Evolutionary conservation across 306 rosid species (phyloP), one percentile per base, ranked within the genome.

Genomic region (Alnus rubra): DNA sequence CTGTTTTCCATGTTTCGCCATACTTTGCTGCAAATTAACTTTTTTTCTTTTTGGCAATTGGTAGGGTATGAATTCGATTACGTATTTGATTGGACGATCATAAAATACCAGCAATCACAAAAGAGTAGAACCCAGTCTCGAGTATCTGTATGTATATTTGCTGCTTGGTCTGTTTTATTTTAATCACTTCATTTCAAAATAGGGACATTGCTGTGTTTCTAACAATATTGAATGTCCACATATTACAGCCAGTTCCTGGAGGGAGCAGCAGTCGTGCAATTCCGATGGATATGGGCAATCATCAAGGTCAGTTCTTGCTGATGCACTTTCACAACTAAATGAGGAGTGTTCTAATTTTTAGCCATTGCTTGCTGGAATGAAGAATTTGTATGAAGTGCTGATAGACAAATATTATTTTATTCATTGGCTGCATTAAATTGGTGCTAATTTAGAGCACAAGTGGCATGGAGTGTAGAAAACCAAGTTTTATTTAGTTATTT

Each of bases 61-160:
- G 55, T 90, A 94, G 98, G 94, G 37, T 92, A 82, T 89, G 97
- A 94, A 55, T 89, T 90, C 80, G 97, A 94, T 88, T 94, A 85
- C 81, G 80, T 90, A 81, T 94, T 90, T 86, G 97, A 94, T 82
- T 94, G 98, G 98, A 90, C 97, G 67, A 84, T 92, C 81, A 86
- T 94, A 64, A 94, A 94, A 88, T 90, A 92, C 68, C 94, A 94
- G 87, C 97, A 94, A 76, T 83, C 98, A 6, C 98, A 92, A 53
- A 92, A 89, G 87, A 94, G 74, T 80, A 92, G 80, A 82, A 65
- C 86, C 69, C 92, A 88, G 83, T 76, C 86, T 62, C 91, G 77
- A 51, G 31, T 76, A 55, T 79, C 94, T 44, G 97, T 94, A 85
- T 86, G 97, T 80, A 14, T 86, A 68, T 74, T 74, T 60, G 35